These are phyloP conservation scores for Escallonia herrerae DNA, from an alignment of 129 eudicot genomes.

Conservation along the genomic window DNA sequence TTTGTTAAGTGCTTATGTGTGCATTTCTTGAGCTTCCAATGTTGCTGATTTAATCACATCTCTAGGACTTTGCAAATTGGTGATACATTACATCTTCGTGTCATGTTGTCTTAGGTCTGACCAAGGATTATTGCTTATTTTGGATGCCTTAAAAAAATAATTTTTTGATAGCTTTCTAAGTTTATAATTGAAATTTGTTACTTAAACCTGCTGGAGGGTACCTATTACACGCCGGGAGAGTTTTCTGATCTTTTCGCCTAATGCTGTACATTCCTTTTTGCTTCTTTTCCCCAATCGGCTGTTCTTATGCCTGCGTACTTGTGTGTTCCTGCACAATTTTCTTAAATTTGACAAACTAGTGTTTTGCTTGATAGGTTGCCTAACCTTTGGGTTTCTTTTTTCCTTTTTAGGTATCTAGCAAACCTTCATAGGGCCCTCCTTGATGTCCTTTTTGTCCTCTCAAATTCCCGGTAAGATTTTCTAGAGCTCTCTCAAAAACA, in stretches of 20 bases:
- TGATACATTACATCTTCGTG: too few species aligned
- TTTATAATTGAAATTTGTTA: too few species aligned
- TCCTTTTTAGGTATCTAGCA: slow-evolving; percentile 87
- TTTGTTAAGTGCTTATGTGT: too few species aligned
- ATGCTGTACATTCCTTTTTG: neutral
- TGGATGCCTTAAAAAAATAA: too few species aligned
- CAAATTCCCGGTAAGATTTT: slow-evolving; percentile 45
- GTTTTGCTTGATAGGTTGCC: slow-evolving; percentile 24
- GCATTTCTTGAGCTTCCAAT: too few species aligned
- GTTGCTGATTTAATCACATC: too few species aligned
- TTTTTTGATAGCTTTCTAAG: too few species aligned
- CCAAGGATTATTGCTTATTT: too few species aligned
- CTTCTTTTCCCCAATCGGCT: neutral
- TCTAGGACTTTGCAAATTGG: too few species aligned
- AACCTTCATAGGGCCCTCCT: slow-evolving; percentile 42
- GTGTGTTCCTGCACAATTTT: neutral
- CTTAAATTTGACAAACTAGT: slow-evolving; percentile 7
- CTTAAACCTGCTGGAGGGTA: neutral
- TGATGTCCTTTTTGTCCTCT: slow-evolving; percentile 47
- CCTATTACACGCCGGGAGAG: neutral
- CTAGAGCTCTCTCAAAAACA: slow-evolving; percentile 5
- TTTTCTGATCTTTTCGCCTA: neutral
- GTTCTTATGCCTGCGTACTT: slow-evolving; percentile 2
- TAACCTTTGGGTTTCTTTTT: slow-evolving; percentile 40
- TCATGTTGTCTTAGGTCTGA: too few species aligned